A percentile compares a stretch with the other conserved stretches of the same genome.
Evolutionary conservation across 176 grass and related monocot species (phyloP).

Genomic region (Triticum urartu): DNA sequence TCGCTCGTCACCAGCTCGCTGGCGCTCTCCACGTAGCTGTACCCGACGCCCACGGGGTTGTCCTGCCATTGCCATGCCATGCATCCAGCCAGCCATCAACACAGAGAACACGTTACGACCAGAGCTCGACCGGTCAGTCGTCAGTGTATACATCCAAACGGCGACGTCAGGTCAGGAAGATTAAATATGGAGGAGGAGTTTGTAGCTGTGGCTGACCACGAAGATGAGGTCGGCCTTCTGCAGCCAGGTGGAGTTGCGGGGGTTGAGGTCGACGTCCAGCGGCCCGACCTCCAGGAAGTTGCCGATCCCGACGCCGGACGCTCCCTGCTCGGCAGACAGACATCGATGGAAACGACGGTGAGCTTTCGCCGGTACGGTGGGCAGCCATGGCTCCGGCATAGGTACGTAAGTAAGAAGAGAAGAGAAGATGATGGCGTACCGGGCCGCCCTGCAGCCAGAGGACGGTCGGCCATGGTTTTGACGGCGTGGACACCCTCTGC

Average conservation of each 20-base stretch:
- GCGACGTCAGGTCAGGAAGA: not conserved
- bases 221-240: constrained; percentile 78
- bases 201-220: constrained; percentile 35
- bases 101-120: not conserved
- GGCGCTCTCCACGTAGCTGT: constrained; percentile 49
- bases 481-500: constrained; percentile 21
- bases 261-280: constrained; percentile 61
- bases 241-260: constrained; percentile 70
- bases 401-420: not conserved
- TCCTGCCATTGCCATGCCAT: constrained; percentile 34
- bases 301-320: constrained; percentile 50
- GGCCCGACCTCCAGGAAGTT: constrained; percentile 80
- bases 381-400: not conserved
- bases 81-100: not conserved
- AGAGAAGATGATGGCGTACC: constrained; percentile 12
- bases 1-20: constrained; percentile 58
- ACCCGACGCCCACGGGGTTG: constrained; percentile 75
- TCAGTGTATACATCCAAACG: too few relatives aligned
- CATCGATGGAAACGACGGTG: not conserved
- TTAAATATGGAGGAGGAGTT: not conserved
- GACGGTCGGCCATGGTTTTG: constrained; percentile 58
- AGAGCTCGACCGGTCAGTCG: too few relatives aligned
- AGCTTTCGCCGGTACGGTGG: not conserved
- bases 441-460: constrained; percentile 88
- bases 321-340: constrained; percentile 29